A percentile compares a stretch with the other conserved stretches of the same genome.
phyloP scores from a whole-genome alignment of 306 rosid genomes.

The Betula pendula region DNA sequence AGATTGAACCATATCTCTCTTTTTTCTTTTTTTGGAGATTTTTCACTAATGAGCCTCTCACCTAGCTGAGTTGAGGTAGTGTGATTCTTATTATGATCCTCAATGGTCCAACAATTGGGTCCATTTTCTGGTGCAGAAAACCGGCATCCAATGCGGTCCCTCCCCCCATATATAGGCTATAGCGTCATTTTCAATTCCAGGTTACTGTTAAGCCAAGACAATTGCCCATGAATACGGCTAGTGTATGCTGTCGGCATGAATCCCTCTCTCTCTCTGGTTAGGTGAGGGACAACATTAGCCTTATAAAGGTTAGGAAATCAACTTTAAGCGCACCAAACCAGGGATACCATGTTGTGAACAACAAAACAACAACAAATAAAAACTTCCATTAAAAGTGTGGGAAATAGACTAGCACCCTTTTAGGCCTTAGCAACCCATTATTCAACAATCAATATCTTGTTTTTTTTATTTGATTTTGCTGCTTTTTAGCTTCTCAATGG shows the following conservation, averaged over 20 bases:
- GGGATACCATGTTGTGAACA: constrained; percentile 16
- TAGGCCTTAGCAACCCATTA: constrained; percentile 35
- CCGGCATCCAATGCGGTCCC: constrained; percentile 21
- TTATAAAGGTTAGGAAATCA: constrained; percentile 6
- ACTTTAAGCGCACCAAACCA: constrained; percentile 13
- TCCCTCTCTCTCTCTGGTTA: constrained; percentile 6
- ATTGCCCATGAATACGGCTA: constrained; percentile 7
- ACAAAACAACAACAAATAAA: constrained; percentile 15
- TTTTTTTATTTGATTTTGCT: constrained; percentile 20
- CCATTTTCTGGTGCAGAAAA: background rate
- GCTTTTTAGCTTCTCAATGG: constrained; percentile 24
- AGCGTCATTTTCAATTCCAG: constrained; percentile 26
- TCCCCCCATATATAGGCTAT: background rate
- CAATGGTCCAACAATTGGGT: background rate
- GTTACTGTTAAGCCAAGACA: constrained; percentile 3
- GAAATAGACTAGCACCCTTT: constrained; percentile 26
- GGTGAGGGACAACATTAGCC: constrained; percentile 18
- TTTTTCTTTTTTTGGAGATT: background rate
- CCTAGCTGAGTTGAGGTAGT: background rate
- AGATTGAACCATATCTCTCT: background rate
- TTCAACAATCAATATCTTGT: constrained; percentile 38
- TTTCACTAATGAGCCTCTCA: background rate
- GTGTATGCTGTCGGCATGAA: background rate
- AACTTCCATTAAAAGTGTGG: constrained; percentile 17
- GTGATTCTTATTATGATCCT: background rate